Evolutionary conservation across 306 rosid genomes (phyloP).

Genomic region (Fragaria ananassa): DNA sequence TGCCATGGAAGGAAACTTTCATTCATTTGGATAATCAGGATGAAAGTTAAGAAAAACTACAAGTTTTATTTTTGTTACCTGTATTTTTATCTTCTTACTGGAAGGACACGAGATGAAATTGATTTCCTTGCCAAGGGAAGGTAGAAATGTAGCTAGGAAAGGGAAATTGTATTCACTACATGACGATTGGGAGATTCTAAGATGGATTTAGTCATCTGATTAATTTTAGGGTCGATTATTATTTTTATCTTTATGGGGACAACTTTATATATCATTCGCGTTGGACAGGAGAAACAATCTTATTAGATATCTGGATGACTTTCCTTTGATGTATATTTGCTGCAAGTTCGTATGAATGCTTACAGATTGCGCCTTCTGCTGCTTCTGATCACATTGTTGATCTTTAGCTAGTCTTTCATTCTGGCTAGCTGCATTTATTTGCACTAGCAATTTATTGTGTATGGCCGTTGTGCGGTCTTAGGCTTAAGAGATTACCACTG

Average conservation of each 20-base stretch:
- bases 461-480: neutral
- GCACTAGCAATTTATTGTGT: neutral
- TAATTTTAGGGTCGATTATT: neutral
- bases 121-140: neutral
- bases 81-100: neutral
- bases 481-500: neutral
- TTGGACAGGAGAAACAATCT: neutral
- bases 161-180: neutral
- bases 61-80: neutral
- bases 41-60: neutral
- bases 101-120: neutral
- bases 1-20: neutral
- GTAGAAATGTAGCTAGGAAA: neutral
- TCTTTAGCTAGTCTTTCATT: neutral
- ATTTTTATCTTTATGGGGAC: neutral
- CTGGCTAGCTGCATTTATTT: neutral
- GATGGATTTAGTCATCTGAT: neutral
- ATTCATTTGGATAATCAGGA: neutral
- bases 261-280: neutral
- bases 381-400: neutral
- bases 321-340: neutral
- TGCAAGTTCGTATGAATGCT: neutral
- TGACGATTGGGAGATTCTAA: neutral
- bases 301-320: neutral
- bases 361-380: neutral